These are phyloP conservation scores for Tardiomyces blankii DNA, from an alignment of 1,139 yeast genomes.

Conservation along the genomic window DNA sequence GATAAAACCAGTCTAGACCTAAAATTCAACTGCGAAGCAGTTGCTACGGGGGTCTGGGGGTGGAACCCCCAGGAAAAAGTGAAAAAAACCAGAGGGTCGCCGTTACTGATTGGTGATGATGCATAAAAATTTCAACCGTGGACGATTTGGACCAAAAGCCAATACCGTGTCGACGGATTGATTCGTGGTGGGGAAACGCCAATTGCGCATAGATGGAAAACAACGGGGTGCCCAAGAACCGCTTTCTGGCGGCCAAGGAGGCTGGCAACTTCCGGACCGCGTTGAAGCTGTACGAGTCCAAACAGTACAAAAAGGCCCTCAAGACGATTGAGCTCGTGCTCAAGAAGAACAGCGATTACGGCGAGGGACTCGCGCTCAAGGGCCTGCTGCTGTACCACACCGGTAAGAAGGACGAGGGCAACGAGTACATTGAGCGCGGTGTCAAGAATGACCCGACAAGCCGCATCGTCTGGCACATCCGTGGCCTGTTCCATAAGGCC, in stretches of 20 bases:
- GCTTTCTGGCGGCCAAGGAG: conserved; percentile 36
- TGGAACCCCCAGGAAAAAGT: too few relatives aligned
- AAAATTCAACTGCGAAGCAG: too few relatives aligned
- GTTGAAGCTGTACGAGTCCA: conserved; percentile 66
- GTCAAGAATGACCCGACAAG: conserved; percentile 41
- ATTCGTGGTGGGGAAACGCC: too few relatives aligned
- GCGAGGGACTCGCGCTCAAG: conserved; percentile 76
- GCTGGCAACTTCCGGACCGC: conserved; percentile 64
- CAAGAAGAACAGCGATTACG: conserved; percentile 65
- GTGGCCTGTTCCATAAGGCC: conserved; percentile 73
- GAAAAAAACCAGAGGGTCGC: too few relatives aligned
- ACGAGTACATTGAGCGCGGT: conserved; percentile 49
- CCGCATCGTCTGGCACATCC: conserved; percentile 72
- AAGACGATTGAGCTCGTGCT: conserved; percentile 65
- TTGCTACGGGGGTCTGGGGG: too few relatives aligned
- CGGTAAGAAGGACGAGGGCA: conserved; percentile 51
- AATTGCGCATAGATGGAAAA: background rate
- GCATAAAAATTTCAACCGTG: too few relatives aligned
- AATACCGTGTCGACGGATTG: too few relatives aligned
- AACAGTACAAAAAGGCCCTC: conserved; percentile 79
- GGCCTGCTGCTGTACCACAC: conserved; percentile 58
- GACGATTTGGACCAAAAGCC: too few relatives aligned
- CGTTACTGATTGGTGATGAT: too few relatives aligned
- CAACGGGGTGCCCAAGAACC: conserved; percentile 13
- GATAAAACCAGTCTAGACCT: too few relatives aligned